These are phyloP conservation scores for Aspergillus bridgeri DNA, from an alignment of 495 filamentous ascomycete species.

Conservation along the genomic window DNA sequence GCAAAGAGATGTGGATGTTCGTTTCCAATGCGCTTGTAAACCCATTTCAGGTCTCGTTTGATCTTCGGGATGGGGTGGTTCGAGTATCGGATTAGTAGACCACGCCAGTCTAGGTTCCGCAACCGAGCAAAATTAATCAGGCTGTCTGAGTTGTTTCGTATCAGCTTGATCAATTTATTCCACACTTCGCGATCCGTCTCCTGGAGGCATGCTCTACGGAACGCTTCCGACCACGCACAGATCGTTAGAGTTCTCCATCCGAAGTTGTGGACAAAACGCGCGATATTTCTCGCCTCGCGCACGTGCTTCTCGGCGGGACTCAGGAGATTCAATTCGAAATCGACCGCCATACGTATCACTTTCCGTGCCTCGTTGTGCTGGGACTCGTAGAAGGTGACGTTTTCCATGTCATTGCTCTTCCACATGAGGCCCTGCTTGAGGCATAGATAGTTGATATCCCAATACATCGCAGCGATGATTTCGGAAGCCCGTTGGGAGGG, in stretches of 20 bases:
- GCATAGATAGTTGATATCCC: conserved; percentile 16
- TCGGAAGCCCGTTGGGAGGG: not conserved
- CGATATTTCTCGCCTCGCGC: not conserved
- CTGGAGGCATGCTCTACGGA: conserved; percentile 19
- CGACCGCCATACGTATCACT: not conserved
- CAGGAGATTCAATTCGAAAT: not conserved
- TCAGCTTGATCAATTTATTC: conserved; percentile 15
- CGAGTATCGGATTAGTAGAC: conserved; percentile 15
- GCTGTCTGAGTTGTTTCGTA: conserved; percentile 23
- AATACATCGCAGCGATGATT: conserved; percentile 20
- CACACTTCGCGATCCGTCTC: conserved; percentile 11
- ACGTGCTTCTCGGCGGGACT: not conserved
- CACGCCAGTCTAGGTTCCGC: conserved; percentile 30
- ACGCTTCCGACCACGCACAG: conserved; percentile 28
- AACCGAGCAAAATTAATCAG: conserved; percentile 30
- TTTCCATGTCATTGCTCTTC: not conserved
- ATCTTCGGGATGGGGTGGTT: conserved; percentile 9
- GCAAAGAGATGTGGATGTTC: conserved; percentile 26
- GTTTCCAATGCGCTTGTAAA: conserved; percentile 7
- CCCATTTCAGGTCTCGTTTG: not conserved
- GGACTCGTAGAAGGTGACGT: not conserved
- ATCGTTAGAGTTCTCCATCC: conserved; percentile 38
- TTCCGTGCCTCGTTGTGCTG: not conserved
- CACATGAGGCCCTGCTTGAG: not conserved
- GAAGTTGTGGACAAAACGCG: conserved; percentile 5